A percentile compares a stretch with the other conserved stretches of the same genome.
Evolutionary conservation across 2,329 filamentous ascomycete genomes (phyloP).

Genomic region (Nemania serpens): DNA sequence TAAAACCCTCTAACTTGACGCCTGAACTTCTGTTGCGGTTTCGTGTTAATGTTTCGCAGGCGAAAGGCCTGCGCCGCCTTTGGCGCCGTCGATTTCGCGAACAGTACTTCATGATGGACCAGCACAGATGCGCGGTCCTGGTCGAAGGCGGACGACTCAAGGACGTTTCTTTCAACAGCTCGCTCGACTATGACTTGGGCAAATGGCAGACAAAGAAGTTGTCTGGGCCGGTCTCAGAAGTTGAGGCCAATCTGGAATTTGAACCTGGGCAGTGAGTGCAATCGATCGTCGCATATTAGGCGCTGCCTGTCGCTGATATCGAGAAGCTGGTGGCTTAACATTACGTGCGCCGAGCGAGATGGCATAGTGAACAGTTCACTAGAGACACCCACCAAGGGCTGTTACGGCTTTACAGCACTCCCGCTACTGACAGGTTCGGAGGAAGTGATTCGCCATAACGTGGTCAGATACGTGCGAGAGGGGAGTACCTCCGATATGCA

Average conservation of each 20-base stretch:
- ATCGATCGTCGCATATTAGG: too few relatives aligned
- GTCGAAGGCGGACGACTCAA: constrained; percentile 46
- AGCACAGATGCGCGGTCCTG: constrained; percentile 46
- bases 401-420: constrained; percentile 53
- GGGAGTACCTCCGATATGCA: constrained; percentile 53
- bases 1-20: constrained; percentile 40
- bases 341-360: constrained; percentile 60
- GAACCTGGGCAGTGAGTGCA: constrained; percentile 55
- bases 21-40: constrained; percentile 39
- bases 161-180: constrained; percentile 47
- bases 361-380: constrained; percentile 54
- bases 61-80: constrained; percentile 46
- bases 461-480: constrained; percentile 51
- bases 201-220: constrained; percentile 45
- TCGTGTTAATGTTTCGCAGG: constrained; percentile 43
- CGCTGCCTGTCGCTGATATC: neutral
- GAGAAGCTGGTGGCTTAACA: constrained; percentile 61
- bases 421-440: constrained; percentile 58
- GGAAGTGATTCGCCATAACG: constrained; percentile 44
- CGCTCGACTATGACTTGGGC: constrained; percentile 37
- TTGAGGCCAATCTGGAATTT: constrained; percentile 49
- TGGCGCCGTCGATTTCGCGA: constrained; percentile 53
- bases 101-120: constrained; percentile 52
- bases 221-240: constrained; percentile 45
- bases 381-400: constrained; percentile 52